Evolutionary conservation across 495 filamentous ascomycete species (phyloP).

Genomic region (Pyrenula aspistea): DNA sequence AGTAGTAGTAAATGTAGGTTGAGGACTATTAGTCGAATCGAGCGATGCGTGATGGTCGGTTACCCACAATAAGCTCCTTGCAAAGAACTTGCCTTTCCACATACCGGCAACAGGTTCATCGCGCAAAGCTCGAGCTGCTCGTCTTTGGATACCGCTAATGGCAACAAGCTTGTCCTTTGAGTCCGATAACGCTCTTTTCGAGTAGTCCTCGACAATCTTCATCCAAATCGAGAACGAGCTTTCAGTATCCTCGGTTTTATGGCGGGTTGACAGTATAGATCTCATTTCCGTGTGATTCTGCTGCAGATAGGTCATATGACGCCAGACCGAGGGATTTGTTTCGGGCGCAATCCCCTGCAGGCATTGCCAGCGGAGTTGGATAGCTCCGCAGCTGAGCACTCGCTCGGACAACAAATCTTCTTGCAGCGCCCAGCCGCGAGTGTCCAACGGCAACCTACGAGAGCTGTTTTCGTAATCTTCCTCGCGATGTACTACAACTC

Average conservation of each 20-base stretch:
- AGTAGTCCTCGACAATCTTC: not conserved
- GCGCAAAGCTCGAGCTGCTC: not conserved
- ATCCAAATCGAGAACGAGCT: not conserved
- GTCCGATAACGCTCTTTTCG: not conserved
- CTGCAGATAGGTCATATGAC: not conserved
- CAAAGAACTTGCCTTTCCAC: not conserved
- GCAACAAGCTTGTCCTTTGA: not conserved
- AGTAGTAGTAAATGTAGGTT: too few relatives aligned
- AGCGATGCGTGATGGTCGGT: too few relatives aligned
- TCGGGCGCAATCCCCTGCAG: not conserved
- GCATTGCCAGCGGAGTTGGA: not conserved
- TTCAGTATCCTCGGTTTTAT: not conserved
- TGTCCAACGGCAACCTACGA: not conserved
- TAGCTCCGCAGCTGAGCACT: not conserved
- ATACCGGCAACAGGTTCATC: not conserved
- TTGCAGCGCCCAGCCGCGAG: not conserved
- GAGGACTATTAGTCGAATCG: too few relatives aligned
- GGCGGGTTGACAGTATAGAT: not conserved
- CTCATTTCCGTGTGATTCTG: not conserved
- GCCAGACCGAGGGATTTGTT: not conserved
- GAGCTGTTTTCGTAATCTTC: not conserved
- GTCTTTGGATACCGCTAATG: not conserved
- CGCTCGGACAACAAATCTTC: not conserved
- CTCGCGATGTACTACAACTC: not conserved
- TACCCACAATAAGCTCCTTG: not conserved